These are phyloP conservation scores for Stentor coeruleus DNA, from an alignment of 73 alveolate species.

Conservation along the genomic window DNA sequence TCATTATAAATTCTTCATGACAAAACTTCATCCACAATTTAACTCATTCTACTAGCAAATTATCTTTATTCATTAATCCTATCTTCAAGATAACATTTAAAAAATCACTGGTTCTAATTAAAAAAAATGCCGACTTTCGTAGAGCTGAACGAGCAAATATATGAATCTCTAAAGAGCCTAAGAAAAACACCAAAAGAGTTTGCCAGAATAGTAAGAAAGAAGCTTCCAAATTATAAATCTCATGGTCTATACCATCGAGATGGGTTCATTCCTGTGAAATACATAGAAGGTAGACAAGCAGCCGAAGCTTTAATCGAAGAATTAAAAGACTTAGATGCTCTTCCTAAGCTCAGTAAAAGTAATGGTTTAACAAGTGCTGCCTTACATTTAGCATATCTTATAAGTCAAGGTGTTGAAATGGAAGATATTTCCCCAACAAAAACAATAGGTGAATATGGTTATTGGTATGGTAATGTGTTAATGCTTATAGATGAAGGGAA, in stretches of 20 bases:
- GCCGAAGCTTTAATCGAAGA: neutral
- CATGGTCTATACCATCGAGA: slow-evolving; percentile 10
- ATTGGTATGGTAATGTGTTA: neutral
- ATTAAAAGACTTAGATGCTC: neutral
- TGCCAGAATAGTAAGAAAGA: neutral
- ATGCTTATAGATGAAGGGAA: neutral
- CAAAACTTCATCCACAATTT: no score
- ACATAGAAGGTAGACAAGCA: neutral
- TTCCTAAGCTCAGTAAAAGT: neutral
- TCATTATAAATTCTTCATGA: no score
- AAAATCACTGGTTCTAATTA: no score
- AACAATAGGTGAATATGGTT: neutral
- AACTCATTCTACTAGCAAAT: no score
- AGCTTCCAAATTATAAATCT: neutral
- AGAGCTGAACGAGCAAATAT: no score
- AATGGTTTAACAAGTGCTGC: neutral
- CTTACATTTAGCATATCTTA: neutral
- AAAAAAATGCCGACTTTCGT: no score
- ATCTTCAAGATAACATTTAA: no score
- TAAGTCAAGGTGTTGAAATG: neutral
- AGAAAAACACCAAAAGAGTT: neutral
- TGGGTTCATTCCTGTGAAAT: neutral
- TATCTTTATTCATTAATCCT: no score
- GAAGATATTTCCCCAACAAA: neutral
- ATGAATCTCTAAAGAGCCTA: no score